Evolutionary conservation across 106 monocot species (phyloP).

Genomic region (Apostasia shenzhenica): DNA sequence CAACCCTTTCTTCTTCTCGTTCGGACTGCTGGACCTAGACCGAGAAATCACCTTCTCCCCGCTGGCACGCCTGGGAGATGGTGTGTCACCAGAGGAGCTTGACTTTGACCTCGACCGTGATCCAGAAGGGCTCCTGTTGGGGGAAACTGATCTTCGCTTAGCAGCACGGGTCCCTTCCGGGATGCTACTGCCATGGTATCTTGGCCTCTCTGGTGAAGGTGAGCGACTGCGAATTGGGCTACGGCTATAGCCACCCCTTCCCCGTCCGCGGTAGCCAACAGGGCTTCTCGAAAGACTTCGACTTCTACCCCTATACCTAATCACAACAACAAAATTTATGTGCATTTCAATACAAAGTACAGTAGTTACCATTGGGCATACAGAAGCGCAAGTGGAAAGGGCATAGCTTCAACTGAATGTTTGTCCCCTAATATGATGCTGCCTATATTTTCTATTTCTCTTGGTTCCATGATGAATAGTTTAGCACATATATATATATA

Average conservation of each 20-base stretch:
- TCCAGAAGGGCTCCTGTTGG: conserved; percentile 40
- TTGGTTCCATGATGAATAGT: too few relatives aligned
- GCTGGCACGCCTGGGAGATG: conserved; percentile 41
- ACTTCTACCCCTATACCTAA: conserved; percentile 59
- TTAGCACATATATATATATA: too few relatives aligned
- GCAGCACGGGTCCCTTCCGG: conserved; percentile 10
- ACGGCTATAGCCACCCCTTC: conserved; percentile 44
- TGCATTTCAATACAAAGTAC: neutral
- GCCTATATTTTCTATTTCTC: too few relatives aligned
- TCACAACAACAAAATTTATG: neutral
- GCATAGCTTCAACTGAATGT: neutral
- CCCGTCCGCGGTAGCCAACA: conserved; percentile 35
- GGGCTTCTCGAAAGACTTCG: conserved; percentile 84
- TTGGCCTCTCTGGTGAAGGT: conserved; percentile 21
- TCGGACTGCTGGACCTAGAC: conserved; percentile 56
- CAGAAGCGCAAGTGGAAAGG: neutral
- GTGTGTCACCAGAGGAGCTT: conserved; percentile 31
- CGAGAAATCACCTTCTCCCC: conserved; percentile 38
- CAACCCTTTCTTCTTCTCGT: conserved; percentile 57
- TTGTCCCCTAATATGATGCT: too few relatives aligned
- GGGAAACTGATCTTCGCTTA: conserved; percentile 24
- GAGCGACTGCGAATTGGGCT: conserved; percentile 57
- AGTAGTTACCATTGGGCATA: neutral
- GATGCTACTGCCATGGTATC: conserved; percentile 13
- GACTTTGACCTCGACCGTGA: conserved; percentile 26